Conservation (phyloP, 106 monocot genomes). For the Platanthera zijinensis region DNA sequence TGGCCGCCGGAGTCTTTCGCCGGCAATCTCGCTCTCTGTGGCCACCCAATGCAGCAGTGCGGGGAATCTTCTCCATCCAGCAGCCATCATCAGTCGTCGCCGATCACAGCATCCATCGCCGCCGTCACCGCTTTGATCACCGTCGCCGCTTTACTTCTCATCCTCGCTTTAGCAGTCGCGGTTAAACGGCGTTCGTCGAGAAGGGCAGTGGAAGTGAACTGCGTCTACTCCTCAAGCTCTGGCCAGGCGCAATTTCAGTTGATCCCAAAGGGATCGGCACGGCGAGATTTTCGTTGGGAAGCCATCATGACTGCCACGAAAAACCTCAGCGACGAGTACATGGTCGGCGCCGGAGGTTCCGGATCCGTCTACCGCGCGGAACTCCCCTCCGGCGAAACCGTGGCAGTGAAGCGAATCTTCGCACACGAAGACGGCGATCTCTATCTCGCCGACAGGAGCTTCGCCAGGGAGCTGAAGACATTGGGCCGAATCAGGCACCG, state of each 20-base stretch:
- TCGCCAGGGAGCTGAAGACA: conserved; percentile 66
- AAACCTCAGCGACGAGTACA: conserved; percentile 67
- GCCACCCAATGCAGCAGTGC: conserved; percentile 47
- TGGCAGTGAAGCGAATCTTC: conserved; percentile 70
- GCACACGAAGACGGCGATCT: conserved; percentile 19
- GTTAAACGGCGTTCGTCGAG: conserved; percentile 11
- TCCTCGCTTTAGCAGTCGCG: conserved; percentile 11
- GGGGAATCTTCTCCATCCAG: background rate
- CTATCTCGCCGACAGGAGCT: conserved; percentile 49
- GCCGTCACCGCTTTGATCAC: conserved; percentile 49
- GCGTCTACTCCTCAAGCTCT: conserved; percentile 39
- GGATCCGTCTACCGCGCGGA: conserved; percentile 77
- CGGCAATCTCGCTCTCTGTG: conserved; percentile 57
- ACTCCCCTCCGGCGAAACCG: conserved; percentile 54
- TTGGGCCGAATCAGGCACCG: conserved; percentile 75
- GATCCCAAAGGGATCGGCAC: conserved; percentile 39
- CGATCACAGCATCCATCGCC: conserved; percentile 36
- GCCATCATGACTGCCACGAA: conserved; percentile 71
- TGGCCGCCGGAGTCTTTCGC: conserved; percentile 57
- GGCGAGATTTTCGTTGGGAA: conserved; percentile 73
- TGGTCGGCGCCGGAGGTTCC: conserved; percentile 71
- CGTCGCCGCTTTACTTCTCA: conserved; percentile 24
- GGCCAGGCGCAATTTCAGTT: conserved; percentile 30
- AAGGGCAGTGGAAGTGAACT: conserved; percentile 46
- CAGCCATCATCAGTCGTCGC: conserved; percentile 7